A percentile compares a stretch with the other conserved stretches of the same genome.
Conservation (phyloP, 768 basidiomycete genomes). For the Leccinum longicurvipes region DNA sequence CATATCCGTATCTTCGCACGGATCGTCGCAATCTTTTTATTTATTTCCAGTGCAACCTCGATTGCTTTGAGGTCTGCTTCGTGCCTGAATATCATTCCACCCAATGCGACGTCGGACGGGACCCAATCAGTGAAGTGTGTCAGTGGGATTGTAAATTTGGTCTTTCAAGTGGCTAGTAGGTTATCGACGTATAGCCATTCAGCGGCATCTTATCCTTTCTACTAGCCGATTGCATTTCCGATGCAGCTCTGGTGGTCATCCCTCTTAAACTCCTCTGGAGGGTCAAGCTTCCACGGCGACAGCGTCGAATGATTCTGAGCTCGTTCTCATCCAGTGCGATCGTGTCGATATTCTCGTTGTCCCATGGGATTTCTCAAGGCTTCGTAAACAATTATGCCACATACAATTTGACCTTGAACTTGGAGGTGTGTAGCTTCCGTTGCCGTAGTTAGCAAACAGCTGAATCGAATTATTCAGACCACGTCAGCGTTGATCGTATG, state of each 20-base stretch:
- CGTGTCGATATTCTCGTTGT: conserved; percentile 2
- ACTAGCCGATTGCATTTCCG: neutral
- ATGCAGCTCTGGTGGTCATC: neutral
- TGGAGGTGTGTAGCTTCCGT: neutral
- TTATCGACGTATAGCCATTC: neutral
- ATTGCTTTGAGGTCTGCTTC: neutral
- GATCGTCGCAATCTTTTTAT: neutral
- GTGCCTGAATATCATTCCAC: neutral
- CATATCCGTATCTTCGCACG: neutral
- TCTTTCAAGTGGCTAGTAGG: neutral
- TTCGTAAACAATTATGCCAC: too few relatives aligned
- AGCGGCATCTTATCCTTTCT: neutral
- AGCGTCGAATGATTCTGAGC: conserved; percentile 15
- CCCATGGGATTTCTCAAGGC: neutral
- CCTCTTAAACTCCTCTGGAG: conserved; percentile 8
- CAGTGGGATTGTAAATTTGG: neutral
- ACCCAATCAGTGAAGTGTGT: too few relatives aligned
- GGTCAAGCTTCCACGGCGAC: conserved; percentile 9
- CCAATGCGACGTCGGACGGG: too few relatives aligned
- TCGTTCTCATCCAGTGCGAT: conserved; percentile 9
- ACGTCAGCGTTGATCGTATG: conserved; percentile 5
- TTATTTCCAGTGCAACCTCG: neutral
- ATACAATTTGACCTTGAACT: neutral
- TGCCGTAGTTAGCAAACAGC: neutral
- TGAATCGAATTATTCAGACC: neutral